Evolutionary conservation across 2,329 filamentous ascomycete genomes (phyloP).

Genomic region (Aspergillus sp.): DNA sequence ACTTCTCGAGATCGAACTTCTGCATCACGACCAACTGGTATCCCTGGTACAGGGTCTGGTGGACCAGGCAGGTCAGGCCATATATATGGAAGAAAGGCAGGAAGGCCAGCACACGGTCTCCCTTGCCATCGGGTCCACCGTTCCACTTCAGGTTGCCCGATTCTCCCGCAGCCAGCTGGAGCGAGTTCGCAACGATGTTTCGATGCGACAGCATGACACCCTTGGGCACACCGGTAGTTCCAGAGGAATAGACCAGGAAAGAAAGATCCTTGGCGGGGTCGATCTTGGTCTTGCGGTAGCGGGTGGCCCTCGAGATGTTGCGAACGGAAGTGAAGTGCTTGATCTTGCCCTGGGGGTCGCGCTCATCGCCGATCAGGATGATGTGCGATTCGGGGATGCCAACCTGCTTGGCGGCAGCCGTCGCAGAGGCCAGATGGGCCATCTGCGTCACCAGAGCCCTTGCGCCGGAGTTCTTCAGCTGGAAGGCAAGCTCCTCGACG

Average conservation of each 20-base stretch:
- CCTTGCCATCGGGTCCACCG: constrained; percentile 58
- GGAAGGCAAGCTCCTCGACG: constrained; percentile 75
- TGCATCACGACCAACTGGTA: constrained; percentile 68
- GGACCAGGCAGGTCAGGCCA: constrained; percentile 71
- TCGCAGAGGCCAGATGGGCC: constrained; percentile 61
- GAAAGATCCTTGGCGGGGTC: constrained; percentile 71
- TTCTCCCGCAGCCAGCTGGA: constrained; percentile 57
- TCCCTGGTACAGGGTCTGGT: constrained; percentile 65
- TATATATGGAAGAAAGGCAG: constrained; percentile 93
- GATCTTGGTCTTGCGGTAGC: constrained; percentile 60
- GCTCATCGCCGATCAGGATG: constrained; percentile 65
- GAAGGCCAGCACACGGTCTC: constrained; percentile 73
- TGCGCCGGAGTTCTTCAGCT: constrained; percentile 74
- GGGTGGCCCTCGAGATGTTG: constrained; percentile 58
- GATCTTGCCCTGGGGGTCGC: constrained; percentile 56
- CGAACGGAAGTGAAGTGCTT: constrained; percentile 72
- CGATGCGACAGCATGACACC: constrained; percentile 82
- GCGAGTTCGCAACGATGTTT: constrained; percentile 75
- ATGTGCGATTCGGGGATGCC: constrained; percentile 71
- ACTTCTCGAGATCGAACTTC: constrained; percentile 77
- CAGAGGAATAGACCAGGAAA: constrained; percentile 84
- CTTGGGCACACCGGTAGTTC: constrained; percentile 88
- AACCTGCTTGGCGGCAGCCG: constrained; percentile 64
- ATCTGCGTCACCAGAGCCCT: constrained; percentile 73
- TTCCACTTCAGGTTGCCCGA: constrained; percentile 55